Base-by-base conservation (phyloP, 2,329 filamentous ascomycete genomes). In the Bipolaris victoriae region DNA sequence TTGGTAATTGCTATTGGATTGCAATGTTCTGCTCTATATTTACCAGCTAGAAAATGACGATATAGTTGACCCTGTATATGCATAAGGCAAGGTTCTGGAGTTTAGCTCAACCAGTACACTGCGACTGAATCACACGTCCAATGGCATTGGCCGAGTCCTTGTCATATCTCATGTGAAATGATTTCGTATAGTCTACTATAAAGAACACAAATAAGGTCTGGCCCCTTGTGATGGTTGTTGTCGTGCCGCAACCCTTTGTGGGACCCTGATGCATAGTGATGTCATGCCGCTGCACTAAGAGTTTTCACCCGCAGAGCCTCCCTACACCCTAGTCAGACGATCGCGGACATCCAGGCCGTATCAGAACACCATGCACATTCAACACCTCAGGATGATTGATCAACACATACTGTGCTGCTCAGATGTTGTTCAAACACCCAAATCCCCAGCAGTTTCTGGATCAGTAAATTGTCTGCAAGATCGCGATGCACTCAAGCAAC, bases 291-390 rank as follows among this genome's bases (percentile, higher is more conserved):
- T 9, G 49, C 47, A 24, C 55, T 33, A 39, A 57, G 37, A 53
- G n/a, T 43, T 48, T 57, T 57, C 36, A 53, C 55, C 55, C 54
- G 49, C 54, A 57, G 49, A 57, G 49, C 54, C 49, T 52, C 55
- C 46, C 41, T 56, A 47, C 52, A 52, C 49, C 49, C 39, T 35
- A 57, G 47, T 39, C 44, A 49, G 55, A 44, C 55, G 48, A 53
- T 26, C 52, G 39, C 55, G 49, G 49, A 18, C 18, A 33, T 20
- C 16, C 31, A 53, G 49, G 26, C 44, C 44, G 44, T 44, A 49
- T 44, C 31, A 41, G 29, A 7, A 33, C 10, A n/a, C 33, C 3
- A 26, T 10, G 10, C 37, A 2, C 7, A 29, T 29, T 29, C 3
- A 29, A 4, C 3, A 29, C 9, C 26, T 6, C 13, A 20, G 16